Percentiles rank a stretch among this genome's conserved stretches.
phyloP scores from a whole-genome alignment of 176 grass and related monocot genomes.

The Poa annua region DNA sequence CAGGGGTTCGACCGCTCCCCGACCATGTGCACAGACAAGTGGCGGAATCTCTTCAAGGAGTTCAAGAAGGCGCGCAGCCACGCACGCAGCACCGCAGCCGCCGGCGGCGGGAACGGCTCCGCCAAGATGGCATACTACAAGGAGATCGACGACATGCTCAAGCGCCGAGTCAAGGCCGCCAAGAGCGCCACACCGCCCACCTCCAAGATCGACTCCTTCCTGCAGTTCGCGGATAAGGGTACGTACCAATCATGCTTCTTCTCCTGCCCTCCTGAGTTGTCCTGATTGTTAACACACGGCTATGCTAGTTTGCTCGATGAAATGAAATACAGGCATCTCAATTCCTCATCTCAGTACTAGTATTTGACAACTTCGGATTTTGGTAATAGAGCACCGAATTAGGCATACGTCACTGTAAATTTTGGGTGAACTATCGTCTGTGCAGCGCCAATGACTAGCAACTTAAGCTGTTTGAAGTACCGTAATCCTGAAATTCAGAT shows the following conservation, averaged over 20 bases:
- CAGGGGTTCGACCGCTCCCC: slow-evolving; percentile 93
- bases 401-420: no score
- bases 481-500: no score
- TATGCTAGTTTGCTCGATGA: slow-evolving; percentile 21
- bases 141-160: slow-evolving; percentile 96
- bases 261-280: background rate
- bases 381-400: background rate
- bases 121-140: slow-evolving; percentile 96
- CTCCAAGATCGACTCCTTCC: slow-evolving; percentile 85
- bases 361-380: background rate
- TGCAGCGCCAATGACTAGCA: no score
- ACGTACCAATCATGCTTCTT: slow-evolving; percentile 13
- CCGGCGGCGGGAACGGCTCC: slow-evolving; percentile 62
- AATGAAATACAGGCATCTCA: background rate
- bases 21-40: slow-evolving; percentile 99
- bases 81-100: slow-evolving; percentile 52
- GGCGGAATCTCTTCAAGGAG: slow-evolving; percentile 96
- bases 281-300: background rate
- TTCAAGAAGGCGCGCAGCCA: slow-evolving; percentile 98
- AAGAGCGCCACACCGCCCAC: slow-evolving; percentile 54
- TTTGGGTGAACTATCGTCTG: no score
- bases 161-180: slow-evolving; percentile 61
- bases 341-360: background rate
- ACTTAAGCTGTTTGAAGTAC: no score
- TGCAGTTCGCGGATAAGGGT: slow-evolving; percentile 90